These are phyloP conservation scores for Sporothrix sp. DNA, from an alignment of 2,329 filamentous ascomycete genomes.

Conservation along the genomic window DNA sequence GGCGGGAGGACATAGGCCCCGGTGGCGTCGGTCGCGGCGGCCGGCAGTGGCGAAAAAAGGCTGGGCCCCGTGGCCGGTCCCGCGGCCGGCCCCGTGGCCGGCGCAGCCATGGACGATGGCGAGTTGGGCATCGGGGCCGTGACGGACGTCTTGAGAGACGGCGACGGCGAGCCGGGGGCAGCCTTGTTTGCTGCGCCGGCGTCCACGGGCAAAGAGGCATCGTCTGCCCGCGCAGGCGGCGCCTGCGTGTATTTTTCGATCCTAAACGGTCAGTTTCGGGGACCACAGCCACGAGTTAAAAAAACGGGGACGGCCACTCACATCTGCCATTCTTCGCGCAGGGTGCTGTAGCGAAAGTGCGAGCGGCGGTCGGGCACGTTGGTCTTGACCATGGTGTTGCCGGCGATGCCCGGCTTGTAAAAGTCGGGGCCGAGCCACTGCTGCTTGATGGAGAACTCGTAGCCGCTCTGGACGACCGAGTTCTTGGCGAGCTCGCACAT, in stretches of 20 bases:
- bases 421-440: slow-evolving; percentile 81
- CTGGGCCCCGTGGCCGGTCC: slow-evolving; percentile 2
- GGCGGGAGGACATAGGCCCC: neutral
- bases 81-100: neutral
- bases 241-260: slow-evolving; percentile 33
- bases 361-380: slow-evolving; percentile 92
- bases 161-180: slow-evolving; percentile 18
- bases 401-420: slow-evolving; percentile 65
- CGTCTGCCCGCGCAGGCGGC: neutral
- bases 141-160: slow-evolving; percentile 17
- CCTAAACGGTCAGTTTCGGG: slow-evolving; percentile 20
- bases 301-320: slow-evolving; percentile 36
- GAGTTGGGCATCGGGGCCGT: neutral
- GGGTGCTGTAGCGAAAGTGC: slow-evolving; percentile 78
- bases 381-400: slow-evolving; percentile 90
- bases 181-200: neutral
- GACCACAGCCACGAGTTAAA: neutral
- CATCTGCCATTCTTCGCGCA: slow-evolving; percentile 77
- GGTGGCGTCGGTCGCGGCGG: neutral
- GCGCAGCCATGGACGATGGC: neutral
- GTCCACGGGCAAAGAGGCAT: neutral
- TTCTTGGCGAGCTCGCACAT: slow-evolving; percentile 99
- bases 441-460: slow-evolving; percentile 79
- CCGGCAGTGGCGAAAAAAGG: slow-evolving; percentile 9
- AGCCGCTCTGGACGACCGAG: slow-evolving; percentile 89